Conservation (phyloP, 345 rosid genomes). For the Odontarrhena argentea region DNA sequence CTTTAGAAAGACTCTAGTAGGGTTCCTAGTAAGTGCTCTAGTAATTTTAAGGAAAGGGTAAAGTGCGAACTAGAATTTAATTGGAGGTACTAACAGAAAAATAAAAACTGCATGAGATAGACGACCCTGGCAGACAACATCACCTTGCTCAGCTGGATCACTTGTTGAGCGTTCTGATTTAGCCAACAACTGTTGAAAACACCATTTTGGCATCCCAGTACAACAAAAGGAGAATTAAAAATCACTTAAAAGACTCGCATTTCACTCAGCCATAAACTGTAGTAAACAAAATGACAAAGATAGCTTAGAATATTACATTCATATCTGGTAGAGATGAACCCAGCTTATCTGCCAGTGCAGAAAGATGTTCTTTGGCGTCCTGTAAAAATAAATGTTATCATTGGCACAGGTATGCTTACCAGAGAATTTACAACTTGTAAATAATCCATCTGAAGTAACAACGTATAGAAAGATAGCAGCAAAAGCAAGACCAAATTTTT, state of each 20-base stretch:
- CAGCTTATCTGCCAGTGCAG: constrained; percentile 90
- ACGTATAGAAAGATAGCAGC: constrained; percentile 3
- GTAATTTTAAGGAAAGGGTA: constrained; percentile 8
- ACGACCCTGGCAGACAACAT: constrained; percentile 59
- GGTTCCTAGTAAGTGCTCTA: constrained; percentile 25
- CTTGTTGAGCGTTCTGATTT: constrained; percentile 59
- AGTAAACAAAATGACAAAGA: constrained; percentile 26
- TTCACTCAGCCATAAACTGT: constrained; percentile 22
- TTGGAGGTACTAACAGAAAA: constrained; percentile 51
- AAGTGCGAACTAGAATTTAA: constrained; percentile 37
- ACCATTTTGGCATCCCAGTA: constrained; percentile 38
- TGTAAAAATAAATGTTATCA: constrained; percentile 40
- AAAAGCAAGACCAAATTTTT: constrained; percentile 2
- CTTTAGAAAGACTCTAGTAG: constrained; percentile 1
- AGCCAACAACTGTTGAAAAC: constrained; percentile 71
- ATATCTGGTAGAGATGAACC: constrained; percentile 89
- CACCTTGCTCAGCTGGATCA: constrained; percentile 95
- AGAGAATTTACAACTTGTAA: constrained; percentile 17
- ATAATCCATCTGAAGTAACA: not conserved
- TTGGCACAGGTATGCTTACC: constrained; percentile 24
- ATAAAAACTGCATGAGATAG: constrained; percentile 54
- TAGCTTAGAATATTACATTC: constrained; percentile 54
- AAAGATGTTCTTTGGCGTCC: constrained; percentile 98
- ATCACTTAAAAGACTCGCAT: constrained; percentile 26
- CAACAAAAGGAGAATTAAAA: constrained; percentile 31